These are phyloP conservation scores for Lactarius tabidus DNA, from an alignment of 768 basidiomycete genomes.

Conservation along the genomic window DNA sequence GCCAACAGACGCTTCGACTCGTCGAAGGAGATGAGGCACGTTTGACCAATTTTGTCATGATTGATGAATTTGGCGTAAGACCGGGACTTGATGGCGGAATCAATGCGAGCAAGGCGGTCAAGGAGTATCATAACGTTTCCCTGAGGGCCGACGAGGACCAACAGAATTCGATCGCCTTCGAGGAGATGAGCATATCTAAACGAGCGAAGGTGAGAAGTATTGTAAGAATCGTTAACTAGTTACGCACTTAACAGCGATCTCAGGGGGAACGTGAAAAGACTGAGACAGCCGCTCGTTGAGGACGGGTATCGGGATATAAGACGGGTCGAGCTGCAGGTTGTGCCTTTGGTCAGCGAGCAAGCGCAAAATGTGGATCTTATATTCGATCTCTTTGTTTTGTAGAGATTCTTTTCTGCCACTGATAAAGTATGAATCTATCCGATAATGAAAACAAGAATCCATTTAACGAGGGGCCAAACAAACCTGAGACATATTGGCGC, in stretches of 20 bases:
- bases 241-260: neutral
- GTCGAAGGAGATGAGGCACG: slow-evolving; percentile 46
- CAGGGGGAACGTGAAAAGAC: neutral
- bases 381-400: neutral
- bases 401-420: neutral
- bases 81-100: neutral
- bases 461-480: neutral
- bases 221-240: neutral
- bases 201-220: neutral
- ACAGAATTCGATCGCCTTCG: neutral
- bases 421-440: neutral
- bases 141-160: neutral
- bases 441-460: neutral
- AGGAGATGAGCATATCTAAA: neutral
- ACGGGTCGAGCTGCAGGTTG: slow-evolving; percentile 11
- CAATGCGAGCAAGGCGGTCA: neutral
- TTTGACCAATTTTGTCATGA: slow-evolving; percentile 44
- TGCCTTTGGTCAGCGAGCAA: too few relatives aligned
- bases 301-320: neutral
- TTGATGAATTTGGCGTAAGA: slow-evolving; percentile 29
- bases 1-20: slow-evolving; percentile 48
- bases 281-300: neutral
- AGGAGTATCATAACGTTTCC: slow-evolving; percentile 5
- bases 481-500: neutral
- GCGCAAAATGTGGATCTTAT: neutral